Base-by-base conservation (phyloP, 164 flowering plant species). In the Sedum album region DNA sequence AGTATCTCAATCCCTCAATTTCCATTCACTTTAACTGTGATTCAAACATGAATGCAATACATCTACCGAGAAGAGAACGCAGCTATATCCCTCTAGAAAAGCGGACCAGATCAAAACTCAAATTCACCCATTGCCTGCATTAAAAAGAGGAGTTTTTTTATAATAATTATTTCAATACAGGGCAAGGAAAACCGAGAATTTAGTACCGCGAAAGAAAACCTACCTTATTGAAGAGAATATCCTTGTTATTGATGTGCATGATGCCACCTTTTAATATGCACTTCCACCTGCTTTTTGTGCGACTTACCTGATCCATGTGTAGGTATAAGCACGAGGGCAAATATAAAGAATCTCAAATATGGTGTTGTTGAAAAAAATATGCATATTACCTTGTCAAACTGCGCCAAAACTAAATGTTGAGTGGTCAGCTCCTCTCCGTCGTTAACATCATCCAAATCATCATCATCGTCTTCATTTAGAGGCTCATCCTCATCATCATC, bases 201-300 rank as follows among this genome's bases (percentile, higher is more conserved):
- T 3, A 35, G 7, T 35, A 35, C 38, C 46, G 11, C 15, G 15
- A 41, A 41, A 9, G 15, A 11, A 67, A 57, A 68, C 69, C 21
- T 15, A 88, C 98, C 97, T 94, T 91, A 39, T 82, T 89, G 76
- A 94, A 94, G 76, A 94, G 89, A 71, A 89, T 81, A 72, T 94
- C 96, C 79, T 88, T 90, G 39, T 79, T 75, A 74, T 88, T 87
- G 69, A 94, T 85, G 76, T 80, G 96, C 95, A 94, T 90, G 57
- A 94, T 90, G 33, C 98, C 98, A 80, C 87, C 93, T 82, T 94
- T 94, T 17, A 94, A 84, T 2, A 83, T 82, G 83, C 96, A 41
- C 46, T 41, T 41, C 46, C 46, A 41, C 15, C 46, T 41, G 46
- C 7, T 41, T 11, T 41, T 41, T 72, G 98, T 86, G 42, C 97